phyloP scores from a whole-genome alignment of 2,329 filamentous ascomycete species.

The Colletotrichum eremochloae region DNA sequence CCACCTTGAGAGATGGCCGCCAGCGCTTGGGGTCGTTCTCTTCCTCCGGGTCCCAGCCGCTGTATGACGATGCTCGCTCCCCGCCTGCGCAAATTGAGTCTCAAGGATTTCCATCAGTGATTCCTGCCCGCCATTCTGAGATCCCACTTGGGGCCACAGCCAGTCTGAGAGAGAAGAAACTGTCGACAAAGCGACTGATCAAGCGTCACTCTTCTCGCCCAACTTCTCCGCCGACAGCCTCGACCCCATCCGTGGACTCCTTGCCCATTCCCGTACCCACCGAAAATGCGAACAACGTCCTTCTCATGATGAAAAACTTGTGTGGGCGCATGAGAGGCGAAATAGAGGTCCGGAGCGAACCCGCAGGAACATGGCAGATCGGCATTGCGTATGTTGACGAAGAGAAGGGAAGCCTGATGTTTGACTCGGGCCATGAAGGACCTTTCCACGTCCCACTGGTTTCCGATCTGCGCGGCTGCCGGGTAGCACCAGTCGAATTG shows the following conservation, averaged over 20 bases:
- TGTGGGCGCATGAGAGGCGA: slow-evolving; percentile 85
- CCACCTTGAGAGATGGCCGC: slow-evolving; percentile 63
- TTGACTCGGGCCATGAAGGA: slow-evolving; percentile 76
- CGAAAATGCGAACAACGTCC: slow-evolving; percentile 77
- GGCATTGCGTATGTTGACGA: slow-evolving; percentile 86
- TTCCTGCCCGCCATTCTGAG: slow-evolving; percentile 47
- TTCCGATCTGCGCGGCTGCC: slow-evolving; percentile 81
- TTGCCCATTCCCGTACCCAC: slow-evolving; percentile 71
- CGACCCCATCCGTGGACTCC: slow-evolving; percentile 70
- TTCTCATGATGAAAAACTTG: slow-evolving; percentile 81
- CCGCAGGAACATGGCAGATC: slow-evolving; percentile 72
- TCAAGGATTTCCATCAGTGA: slow-evolving; percentile 58
- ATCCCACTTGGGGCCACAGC: slow-evolving; percentile 44
- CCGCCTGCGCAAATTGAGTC: slow-evolving; percentile 58
- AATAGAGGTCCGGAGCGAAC: slow-evolving; percentile 77
- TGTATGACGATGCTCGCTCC: slow-evolving; percentile 63
- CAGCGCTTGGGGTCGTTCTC: slow-evolving; percentile 80
- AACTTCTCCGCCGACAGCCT: slow-evolving; percentile 65
- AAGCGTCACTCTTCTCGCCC: slow-evolving; percentile 70
- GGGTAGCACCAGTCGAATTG: slow-evolving; percentile 69
- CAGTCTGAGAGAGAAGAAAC: slow-evolving; percentile 62
- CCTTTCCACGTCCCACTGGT: slow-evolving; percentile 76
- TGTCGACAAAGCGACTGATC: slow-evolving; percentile 63
- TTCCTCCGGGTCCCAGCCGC: slow-evolving; percentile 69
- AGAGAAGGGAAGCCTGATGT: slow-evolving; percentile 80